Evolutionary conservation across 2,329 filamentous ascomycete genomes (phyloP), one percentile per base, ranked within the genome.

Genomic region (Tolypocladium tropicale): DNA sequence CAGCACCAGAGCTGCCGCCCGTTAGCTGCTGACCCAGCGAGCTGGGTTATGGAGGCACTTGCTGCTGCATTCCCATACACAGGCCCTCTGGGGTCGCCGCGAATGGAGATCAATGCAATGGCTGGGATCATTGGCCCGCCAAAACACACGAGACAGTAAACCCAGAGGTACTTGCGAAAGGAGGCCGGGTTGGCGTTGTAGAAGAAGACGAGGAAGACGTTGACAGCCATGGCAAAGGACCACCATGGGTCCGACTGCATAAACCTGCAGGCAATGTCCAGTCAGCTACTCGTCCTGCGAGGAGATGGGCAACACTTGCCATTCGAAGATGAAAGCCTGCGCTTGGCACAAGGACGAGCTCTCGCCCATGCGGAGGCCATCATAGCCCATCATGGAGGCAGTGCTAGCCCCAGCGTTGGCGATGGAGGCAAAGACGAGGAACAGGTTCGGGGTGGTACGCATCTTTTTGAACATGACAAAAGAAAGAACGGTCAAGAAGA

Each of bases 181-280:
- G 84, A 82, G 1, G 82, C 82, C 0, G 80, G 79, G 52, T 77
- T 77, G 11, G 77, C 78, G 21, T 78, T 76, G 64, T 74, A 74
- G 68, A 83, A 83, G 64, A 84, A 83, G 43, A 83, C 80, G 53
- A 92, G 77, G 66, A 86, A 90, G 55, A 93, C 89, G 61, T 93
- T 93, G 63, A 86, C 77, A 0, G 89, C 87, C 88, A 93, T 93
- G 59, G 86, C 86, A 62, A 90, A 82, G 0, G 86, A 88, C 87
- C 85, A 91, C 72, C 87, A 79, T 0, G 85, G 83, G 69, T 89
- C 86, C 4, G 85, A 85, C 61, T 86, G 85, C 81, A 88, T 87
- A 68, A 89, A 90, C 82, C 85, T 89, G 48, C 12, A 18, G 1
- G 28, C 18, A 11, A 9, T 2, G 23, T 11, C 16, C 6, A 11